Base-by-base conservation (phyloP, 1,284 basidiomycete genomes). In the Chondrostereum purpureum region DNA sequence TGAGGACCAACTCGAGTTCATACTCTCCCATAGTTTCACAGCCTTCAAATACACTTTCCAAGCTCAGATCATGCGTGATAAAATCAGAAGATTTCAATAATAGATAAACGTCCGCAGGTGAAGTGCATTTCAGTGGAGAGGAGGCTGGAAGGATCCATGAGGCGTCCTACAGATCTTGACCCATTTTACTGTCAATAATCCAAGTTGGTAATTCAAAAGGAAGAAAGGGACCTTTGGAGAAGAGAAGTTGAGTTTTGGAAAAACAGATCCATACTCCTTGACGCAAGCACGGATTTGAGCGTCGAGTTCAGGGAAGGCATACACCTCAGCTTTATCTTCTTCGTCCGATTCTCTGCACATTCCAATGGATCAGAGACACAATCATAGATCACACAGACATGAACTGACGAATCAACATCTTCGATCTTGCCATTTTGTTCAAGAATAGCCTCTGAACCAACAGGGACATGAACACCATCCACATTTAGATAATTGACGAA, bases 161-260 rank as follows among this genome's bases (percentile, higher is more conserved):
- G 11, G 93, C 91, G 58, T 98, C 94, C 89, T 94, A 52, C n/a
- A 19, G 39, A 20, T 18, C 44, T 42, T 20, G 39, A 22, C 38
- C 31, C n/a, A 34, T 37, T 31, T 31, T 31, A n/a, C 27, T 8
- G 27, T 31, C 27, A 31, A n/a, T 31, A n/a, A 31, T 31, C 27
- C n/a, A n/a, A 49, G 35, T 45, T 21, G 14, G 27, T 22, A 19
- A 17, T 45, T n/a, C 6, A n/a, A 20, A 36, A 20, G 43, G 24
- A 14, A 40, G 24, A 16, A 50, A 60, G 71, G 43, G 53, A 89
- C 92, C 68, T 85, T 84, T 20, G 92, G 92, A 13, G 88, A 84
- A 3, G 92, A 91, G 68, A 93, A 95, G 58, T 95, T 96, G 42
- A 96, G 77, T 62, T 99, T 99, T 0, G 95, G 93, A 58, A 99